phyloP scores from a whole-genome alignment of 1,284 basidiomycete species.

The Ustilago vetiveriae region DNA sequence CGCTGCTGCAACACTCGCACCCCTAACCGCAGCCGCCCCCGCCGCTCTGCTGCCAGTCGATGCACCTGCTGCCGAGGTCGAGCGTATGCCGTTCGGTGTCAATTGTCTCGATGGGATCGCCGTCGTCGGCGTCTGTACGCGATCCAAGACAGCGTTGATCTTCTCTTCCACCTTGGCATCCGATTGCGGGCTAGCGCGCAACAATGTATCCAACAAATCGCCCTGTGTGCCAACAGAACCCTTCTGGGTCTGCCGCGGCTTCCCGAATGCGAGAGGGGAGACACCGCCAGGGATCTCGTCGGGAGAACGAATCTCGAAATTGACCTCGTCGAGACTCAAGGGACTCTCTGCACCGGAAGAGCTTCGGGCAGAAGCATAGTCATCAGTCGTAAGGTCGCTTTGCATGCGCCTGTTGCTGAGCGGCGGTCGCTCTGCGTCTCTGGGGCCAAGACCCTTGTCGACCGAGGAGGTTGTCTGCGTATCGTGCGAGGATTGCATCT shows the following conservation, averaged over 20 bases:
- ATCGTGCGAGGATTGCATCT: constrained; percentile 23
- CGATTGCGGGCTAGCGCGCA: constrained; percentile 14
- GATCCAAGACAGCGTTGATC: constrained; percentile 54
- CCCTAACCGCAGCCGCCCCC: not conserved
- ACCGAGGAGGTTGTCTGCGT: not conserved
- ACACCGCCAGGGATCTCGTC: constrained; percentile 6
- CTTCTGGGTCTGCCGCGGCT: constrained; percentile 3
- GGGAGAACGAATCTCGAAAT: constrained; percentile 25
- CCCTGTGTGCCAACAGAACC: constrained; percentile 4
- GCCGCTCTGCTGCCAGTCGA: constrained; percentile 2
- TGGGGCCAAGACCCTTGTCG: constrained; percentile 9
- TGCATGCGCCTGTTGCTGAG: constrained; percentile 36
- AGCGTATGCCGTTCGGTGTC: not conserved
- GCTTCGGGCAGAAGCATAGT: constrained; percentile 45
- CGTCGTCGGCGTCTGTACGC: constrained; percentile 27
- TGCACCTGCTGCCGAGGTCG: not conserved
- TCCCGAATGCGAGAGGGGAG: constrained; percentile 18
- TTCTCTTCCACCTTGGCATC: constrained; percentile 41
- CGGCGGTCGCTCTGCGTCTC: constrained; percentile 16
- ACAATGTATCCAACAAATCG: constrained; percentile 46
- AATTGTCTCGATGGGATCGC: not conserved
- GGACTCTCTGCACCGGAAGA: constrained; percentile 33
- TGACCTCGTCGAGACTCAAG: constrained; percentile 45
- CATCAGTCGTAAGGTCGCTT: constrained; percentile 42
- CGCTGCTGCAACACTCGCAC: not conserved